Percentiles rank a stretch among this genome's conserved stretches.
These are phyloP conservation scores for Elsinoe perseae DNA, from an alignment of 2,329 filamentous ascomycete species.

Conservation along the genomic window DNA sequence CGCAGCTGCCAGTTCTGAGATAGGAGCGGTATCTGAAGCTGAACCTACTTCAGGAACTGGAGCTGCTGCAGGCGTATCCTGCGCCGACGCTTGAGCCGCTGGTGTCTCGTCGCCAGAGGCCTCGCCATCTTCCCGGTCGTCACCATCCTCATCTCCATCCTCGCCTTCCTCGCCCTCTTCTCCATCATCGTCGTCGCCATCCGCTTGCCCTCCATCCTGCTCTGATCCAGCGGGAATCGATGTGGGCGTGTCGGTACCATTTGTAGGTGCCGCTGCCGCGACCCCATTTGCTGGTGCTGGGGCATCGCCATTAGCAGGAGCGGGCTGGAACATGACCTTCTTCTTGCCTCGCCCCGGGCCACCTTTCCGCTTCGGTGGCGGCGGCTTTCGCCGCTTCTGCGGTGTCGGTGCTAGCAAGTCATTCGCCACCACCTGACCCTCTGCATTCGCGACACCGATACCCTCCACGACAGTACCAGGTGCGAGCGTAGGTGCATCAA, in stretches of 20 bases:
- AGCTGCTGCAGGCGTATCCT: constrained; percentile 16
- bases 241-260: constrained; percentile 32
- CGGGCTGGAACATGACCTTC: constrained; percentile 51
- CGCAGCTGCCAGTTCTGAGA: constrained; percentile 7
- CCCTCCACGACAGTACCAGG: constrained; percentile 54
- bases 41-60: background rate
- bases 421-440: constrained; percentile 51
- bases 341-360: constrained; percentile 74
- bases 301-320: constrained; percentile 33
- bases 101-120: constrained; percentile 27
- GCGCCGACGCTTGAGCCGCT: constrained; percentile 15
- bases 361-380: constrained; percentile 69
- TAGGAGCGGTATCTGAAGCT: background rate
- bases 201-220: constrained; percentile 29
- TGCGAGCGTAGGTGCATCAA: constrained; percentile 38
- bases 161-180: constrained; percentile 40
- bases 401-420: constrained; percentile 41
- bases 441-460: constrained; percentile 52
- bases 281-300: constrained; percentile 32
- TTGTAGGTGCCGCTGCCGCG: constrained; percentile 29
- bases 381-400: constrained; percentile 59
- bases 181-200: constrained; percentile 35
- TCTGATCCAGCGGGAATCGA: constrained; percentile 36
- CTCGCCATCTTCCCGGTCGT: constrained; percentile 35
- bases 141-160: constrained; percentile 42